phyloP scores from a whole-genome alignment of 176 grass and related monocot genomes.

The Puccinellia tenuiflora region DNA sequence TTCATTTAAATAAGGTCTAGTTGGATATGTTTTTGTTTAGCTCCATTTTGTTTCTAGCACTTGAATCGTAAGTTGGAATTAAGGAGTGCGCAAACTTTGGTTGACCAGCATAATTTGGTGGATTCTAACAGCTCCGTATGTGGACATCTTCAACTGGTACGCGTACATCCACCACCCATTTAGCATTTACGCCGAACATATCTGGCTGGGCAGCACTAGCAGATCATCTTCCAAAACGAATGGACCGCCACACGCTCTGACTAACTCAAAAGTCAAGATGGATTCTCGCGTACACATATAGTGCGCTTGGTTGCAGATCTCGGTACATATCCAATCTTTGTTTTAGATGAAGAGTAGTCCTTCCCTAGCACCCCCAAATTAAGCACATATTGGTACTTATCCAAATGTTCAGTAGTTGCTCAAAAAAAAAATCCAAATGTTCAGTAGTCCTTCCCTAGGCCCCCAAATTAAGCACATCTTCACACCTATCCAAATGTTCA shows the following conservation, averaged over 20 bases:
- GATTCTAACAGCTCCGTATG: not conserved
- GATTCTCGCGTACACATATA: not conserved
- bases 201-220: not conserved
- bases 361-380: not conserved
- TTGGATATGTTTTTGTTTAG: not conserved
- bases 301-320: not conserved
- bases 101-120: not conserved
- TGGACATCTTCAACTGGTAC: conserved; percentile 16
- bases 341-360: not conserved
- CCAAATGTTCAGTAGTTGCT: no score
- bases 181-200: not conserved
- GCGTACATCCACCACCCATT: no score
- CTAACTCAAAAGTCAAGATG: not conserved
- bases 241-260: not conserved
- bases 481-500: not conserved
- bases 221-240: not conserved
- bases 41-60: not conserved
- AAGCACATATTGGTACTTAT: not conserved
- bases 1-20: not conserved
- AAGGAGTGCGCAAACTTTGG: not conserved
- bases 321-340: no score
- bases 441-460: not conserved
- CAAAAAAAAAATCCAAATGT: not conserved
- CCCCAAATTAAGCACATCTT: not conserved
- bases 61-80: not conserved